Evolutionary conservation across 78 protist species (phyloP).

Genomic region (Pigoraptor vietnamica): DNA sequence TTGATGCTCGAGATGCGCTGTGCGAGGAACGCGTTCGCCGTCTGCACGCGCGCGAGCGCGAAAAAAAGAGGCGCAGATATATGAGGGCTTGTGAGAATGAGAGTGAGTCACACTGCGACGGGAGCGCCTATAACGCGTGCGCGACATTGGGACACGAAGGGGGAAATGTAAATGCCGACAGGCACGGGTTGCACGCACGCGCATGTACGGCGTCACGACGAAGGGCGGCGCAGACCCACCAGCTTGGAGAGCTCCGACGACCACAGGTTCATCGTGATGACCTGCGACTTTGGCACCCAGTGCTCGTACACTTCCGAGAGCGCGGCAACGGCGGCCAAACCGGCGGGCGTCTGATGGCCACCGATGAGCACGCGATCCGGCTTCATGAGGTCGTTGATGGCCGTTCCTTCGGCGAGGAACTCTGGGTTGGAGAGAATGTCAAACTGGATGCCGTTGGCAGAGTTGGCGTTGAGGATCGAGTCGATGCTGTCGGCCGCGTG

Average conservation of each 20-base stretch:
- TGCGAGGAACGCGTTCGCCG: conserved; percentile 95
- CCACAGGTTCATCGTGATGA: conserved; percentile 73
- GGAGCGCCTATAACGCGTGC: no score
- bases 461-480: conserved; percentile 41
- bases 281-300: conserved; percentile 77
- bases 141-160: no score
- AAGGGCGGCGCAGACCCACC: background rate
- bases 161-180: no score
- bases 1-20: conserved; percentile 92
- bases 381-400: conserved; percentile 62
- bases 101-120: no score
- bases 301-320: conserved; percentile 66
- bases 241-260: conserved; percentile 89
- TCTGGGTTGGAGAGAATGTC: conserved; percentile 91
- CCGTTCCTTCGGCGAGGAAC: conserved; percentile 91
- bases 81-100: background rate
- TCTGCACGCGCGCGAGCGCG: background rate
- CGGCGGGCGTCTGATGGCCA: conserved; percentile 45
- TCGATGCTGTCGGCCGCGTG: conserved; percentile 47
- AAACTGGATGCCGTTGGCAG: background rate
- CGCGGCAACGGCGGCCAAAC: conserved; percentile 43
- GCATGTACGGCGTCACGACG: background rate
- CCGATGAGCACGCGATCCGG: conserved; percentile 97
- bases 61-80: background rate
- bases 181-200: no score